Base-by-base conservation (phyloP, 345 rosid species). In the Salix brachista region DNA sequence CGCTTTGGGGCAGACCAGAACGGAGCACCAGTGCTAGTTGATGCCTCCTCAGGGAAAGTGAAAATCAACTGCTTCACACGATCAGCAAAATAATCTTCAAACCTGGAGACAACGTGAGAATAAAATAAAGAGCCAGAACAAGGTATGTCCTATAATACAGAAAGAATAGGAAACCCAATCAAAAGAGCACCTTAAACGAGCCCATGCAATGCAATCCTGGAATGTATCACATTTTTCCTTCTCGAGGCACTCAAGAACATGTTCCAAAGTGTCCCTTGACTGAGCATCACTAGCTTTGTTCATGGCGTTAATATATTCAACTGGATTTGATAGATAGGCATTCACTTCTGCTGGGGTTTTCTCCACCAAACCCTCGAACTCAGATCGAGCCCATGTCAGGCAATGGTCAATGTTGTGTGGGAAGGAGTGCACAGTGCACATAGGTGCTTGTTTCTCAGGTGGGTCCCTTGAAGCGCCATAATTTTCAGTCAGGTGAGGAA, bases 1-100 rank as follows among this genome's bases (percentile, higher is more conserved):
- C 98, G 85, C 83, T 96, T 96, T 65, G 99, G 98, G 60, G 99
- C 99, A 9, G 99, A 96, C 98, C 98, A 96, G 88, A 96, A 96
- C 2, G 97, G 97, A 77, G 93, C 91, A 41, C 99, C 98, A 3
- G 91, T 92, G 80, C 95, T 92, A 65, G 97, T 94, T 37, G 86
- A 79, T 67, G 99, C 97, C 80, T 92, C 98, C 84, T 96, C 99
- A 4, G 99, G 98, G 84, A 96, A 96, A 67, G 98, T 94, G 74
- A 79, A 89, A 67, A 83, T 86, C 81, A 96, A 74, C 81, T 96
- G 98, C 91, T 92, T 94, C 75, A 94, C 91, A 21, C 98, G 96
- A 75, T 90, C 83, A 66, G 78, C 82, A 69, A 92, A 96, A 85
- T 96, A 94, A 77, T 96, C 99, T 80, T 96, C 98, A 73, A 96